These are phyloP conservation scores for Septoria linicola DNA, from an alignment of 2,329 filamentous ascomycete species.

Conservation along the genomic window DNA sequence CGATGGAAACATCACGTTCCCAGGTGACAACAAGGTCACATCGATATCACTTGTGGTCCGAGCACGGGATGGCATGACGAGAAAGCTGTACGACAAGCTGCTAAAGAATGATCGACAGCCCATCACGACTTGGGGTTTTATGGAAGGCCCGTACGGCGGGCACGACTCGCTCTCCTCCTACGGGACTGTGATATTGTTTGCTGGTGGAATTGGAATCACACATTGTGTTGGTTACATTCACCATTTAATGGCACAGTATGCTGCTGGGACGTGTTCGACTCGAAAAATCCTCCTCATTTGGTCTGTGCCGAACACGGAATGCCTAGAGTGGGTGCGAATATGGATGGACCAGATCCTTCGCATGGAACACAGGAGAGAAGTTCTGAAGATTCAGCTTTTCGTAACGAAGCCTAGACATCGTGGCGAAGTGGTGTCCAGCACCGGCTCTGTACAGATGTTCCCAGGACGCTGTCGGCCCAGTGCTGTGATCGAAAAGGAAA, in stretches of 20 bases:
- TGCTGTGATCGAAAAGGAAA: constrained; percentile 57
- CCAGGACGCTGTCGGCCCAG: constrained; percentile 58
- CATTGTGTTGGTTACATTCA: constrained; percentile 75
- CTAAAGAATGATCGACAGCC: constrained; percentile 59
- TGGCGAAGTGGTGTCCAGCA: constrained; percentile 56
- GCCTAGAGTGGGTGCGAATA: constrained; percentile 61
- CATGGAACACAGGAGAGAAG: constrained; percentile 58
- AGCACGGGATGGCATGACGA: constrained; percentile 71
- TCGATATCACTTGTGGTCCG: constrained; percentile 70
- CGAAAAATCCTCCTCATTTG: constrained; percentile 73
- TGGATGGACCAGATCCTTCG: constrained; percentile 66
- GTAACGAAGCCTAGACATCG: constrained; percentile 59
- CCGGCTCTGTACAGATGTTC: constrained; percentile 61
- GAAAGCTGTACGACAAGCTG: constrained; percentile 66
- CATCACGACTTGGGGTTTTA: constrained; percentile 63
- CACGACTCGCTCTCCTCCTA: constrained; percentile 71
- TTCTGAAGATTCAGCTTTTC: constrained; percentile 61
- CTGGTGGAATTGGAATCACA: constrained; percentile 77
- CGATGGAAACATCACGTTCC: constrained; percentile 26
- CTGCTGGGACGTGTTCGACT: constrained; percentile 67
- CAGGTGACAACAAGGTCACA: constrained; percentile 39
- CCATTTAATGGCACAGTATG: constrained; percentile 67
- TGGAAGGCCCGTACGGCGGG: constrained; percentile 75
- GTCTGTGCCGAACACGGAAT: constrained; percentile 72
- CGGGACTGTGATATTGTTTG: constrained; percentile 75